phyloP scores from a whole-genome alignment of 176 grass and related monocot species.

The Eragrostis curvula region DNA sequence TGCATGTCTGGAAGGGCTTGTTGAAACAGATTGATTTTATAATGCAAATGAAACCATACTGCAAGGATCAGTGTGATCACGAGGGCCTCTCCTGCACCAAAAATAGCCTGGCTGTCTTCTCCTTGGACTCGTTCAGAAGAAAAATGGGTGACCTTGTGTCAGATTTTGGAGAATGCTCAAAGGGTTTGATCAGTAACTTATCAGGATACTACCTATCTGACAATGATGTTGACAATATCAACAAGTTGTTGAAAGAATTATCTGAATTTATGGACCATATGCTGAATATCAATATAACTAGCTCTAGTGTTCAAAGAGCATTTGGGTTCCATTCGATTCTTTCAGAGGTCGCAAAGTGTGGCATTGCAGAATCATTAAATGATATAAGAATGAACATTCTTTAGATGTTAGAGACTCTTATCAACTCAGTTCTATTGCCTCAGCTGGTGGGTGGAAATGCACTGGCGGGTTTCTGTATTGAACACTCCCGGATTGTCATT shows the following conservation, averaged over 20 bases:
- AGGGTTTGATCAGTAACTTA: not conserved
- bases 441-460: not conserved
- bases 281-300: not conserved
- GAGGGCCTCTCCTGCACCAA: no score
- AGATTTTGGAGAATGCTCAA: not conserved
- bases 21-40: no score
- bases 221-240: not conserved
- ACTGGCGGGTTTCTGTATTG: not conserved
- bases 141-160: no score
- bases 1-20: no score
- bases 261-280: not conserved
- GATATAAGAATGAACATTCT: not conserved
- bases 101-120: no score
- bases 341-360: not conserved
- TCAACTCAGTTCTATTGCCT: not conserved
- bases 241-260: not conserved
- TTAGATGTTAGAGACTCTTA: not conserved
- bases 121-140: no score
- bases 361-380: not conserved
- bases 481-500: not conserved
- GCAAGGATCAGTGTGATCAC: no score
- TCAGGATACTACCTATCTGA: not conserved
- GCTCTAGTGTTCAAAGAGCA: not conserved
- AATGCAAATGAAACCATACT: no score
- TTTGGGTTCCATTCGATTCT: not conserved